A percentile compares a stretch with the other conserved stretches of the same genome.
Evolutionary conservation across 495 filamentous ascomycete genomes (phyloP).

Genomic region (Neohortaea acidophila): DNA sequence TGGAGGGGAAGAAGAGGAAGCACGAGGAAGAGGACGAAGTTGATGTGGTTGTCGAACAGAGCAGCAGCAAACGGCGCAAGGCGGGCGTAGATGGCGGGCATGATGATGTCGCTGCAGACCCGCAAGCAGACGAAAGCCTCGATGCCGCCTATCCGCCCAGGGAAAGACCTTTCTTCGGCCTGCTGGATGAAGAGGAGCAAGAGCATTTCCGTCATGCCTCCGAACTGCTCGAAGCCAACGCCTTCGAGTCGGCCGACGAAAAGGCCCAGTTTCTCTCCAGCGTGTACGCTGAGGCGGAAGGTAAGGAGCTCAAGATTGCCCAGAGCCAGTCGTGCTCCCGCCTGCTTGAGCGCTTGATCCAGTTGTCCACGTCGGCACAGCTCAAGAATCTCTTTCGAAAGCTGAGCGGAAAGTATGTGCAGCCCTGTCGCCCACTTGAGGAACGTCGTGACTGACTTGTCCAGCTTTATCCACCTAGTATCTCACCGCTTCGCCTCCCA

Average conservation of each 20-base stretch:
- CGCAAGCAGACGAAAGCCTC: conserved; percentile 12
- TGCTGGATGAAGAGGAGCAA: conserved; percentile 77
- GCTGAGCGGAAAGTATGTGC: conserved; percentile 61
- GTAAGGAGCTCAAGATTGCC: conserved; percentile 90
- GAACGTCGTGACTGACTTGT: neutral
- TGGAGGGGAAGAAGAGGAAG: conserved; percentile 39
- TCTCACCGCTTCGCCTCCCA: conserved; percentile 94
- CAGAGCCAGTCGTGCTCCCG: conserved; percentile 89
- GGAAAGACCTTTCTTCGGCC: conserved; percentile 64
- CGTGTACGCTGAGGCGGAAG: conserved; percentile 70
- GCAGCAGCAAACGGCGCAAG: conserved; percentile 19
- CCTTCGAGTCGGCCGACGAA: conserved; percentile 66
- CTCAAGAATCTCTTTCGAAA: conserved; percentile 71
- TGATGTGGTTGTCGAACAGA: neutral
- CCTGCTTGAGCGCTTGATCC: conserved; percentile 78
- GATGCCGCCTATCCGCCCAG: conserved; percentile 14
- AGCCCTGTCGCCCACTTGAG: conserved; percentile 5
- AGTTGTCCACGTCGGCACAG: conserved; percentile 62
- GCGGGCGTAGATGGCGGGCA: conserved; percentile 8
- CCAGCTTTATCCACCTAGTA: conserved; percentile 63
- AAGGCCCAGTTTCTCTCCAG: conserved; percentile 65
- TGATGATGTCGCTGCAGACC: conserved; percentile 1
- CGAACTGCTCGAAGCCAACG: conserved; percentile 73
- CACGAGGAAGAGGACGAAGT: conserved; percentile 25
- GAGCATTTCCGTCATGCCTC: conserved; percentile 86